Base-by-base conservation (phyloP, 257 asterid species). In the Perilla frutescens region DNA sequence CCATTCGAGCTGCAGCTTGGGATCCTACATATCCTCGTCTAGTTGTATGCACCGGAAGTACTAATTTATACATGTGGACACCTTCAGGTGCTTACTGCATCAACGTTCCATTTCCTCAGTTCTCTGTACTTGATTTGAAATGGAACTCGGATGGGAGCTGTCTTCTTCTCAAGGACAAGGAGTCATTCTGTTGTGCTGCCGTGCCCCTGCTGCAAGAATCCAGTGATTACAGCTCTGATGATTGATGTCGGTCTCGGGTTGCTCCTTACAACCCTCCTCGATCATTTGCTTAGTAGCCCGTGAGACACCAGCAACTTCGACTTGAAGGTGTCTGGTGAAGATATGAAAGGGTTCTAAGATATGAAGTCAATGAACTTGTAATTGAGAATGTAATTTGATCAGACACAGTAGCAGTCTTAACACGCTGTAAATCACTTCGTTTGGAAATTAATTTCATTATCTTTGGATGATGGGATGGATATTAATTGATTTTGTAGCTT, bases 31-130 rank as follows among this genome's bases (percentile, higher is more conserved):
- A 79, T 59, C 83, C 94, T 0, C 97, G 98, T 29, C 87, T 95
- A 34, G 86, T 95, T 67, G 40, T 95, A 31, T 91, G 98, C 87
- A 91, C 98, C 0, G 98, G 99, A 69, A 87, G 88, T 65, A 71
- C 79, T 20, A 91, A 92, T 68, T 56, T 92, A 43, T 95, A 92
- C 88, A 90, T 95, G 99, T 95, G 99, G 99, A 90, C 97, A 7
- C 98, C 97, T n/a, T 80, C 93, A 0, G 97, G 97, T 32, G 95
- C 99, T 13, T 94, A 87, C 62, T 94, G 99, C 84, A 84, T 91
- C 41, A 89, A 83, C 12, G 90, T 84, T 32, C 99, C 99, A 1
- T 81, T 91, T 68, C 90, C 96, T 65, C 79, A 74, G 41, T 92
- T 91, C 71, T 57, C 84, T 4, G 92, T 84, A 5, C 79, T 85